Conservation (phyloP, 2,329 filamentous ascomycete genomes). For the Penicillium sclerotiorum region DNA sequence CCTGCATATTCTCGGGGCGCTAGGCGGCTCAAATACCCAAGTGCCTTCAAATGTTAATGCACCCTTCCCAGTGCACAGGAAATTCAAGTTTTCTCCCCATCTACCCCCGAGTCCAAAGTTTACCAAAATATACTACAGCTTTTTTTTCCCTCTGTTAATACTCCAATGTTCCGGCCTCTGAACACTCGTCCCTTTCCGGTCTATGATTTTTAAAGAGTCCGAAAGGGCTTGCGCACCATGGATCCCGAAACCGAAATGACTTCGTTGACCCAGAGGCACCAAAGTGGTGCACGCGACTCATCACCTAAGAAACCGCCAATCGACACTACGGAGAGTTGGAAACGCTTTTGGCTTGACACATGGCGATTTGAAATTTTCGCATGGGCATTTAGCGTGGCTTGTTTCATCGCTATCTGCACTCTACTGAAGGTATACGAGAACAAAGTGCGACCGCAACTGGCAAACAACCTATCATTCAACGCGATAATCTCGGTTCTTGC, state of each 20-base stretch:
- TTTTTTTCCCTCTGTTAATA: neutral
- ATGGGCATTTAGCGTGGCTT: slow-evolving; percentile 12
- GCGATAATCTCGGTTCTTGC: slow-evolving; percentile 21
- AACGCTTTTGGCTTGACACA: slow-evolving; percentile 16
- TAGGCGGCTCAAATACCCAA: neutral
- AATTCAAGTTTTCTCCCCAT: neutral
- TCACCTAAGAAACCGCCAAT: slow-evolving; percentile 1
- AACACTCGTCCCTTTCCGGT: neutral
- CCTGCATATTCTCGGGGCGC: neutral
- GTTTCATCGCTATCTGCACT: slow-evolving; percentile 12
- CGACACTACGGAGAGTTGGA: neutral
- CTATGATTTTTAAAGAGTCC: slow-evolving; percentile 1
- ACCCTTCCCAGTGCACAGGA: slow-evolving; percentile 3
- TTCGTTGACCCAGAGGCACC: neutral
- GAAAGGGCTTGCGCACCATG: slow-evolving; percentile 1
- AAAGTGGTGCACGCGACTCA: slow-evolving; percentile 3
- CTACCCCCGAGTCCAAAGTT: neutral
- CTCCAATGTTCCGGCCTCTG: neutral
- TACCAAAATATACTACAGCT: slow-evolving; percentile 2
- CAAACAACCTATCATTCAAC: slow-evolving; percentile 17
- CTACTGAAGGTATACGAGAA: slow-evolving; percentile 17
- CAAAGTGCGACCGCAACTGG: slow-evolving; percentile 15
- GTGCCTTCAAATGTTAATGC: too few relatives aligned
- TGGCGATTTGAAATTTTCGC: slow-evolving; percentile 19
- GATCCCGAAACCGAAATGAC: slow-evolving; percentile 3